phyloP scores from a whole-genome alignment of 495 filamentous ascomycete genomes.

The Emericellopsis terricola region DNA sequence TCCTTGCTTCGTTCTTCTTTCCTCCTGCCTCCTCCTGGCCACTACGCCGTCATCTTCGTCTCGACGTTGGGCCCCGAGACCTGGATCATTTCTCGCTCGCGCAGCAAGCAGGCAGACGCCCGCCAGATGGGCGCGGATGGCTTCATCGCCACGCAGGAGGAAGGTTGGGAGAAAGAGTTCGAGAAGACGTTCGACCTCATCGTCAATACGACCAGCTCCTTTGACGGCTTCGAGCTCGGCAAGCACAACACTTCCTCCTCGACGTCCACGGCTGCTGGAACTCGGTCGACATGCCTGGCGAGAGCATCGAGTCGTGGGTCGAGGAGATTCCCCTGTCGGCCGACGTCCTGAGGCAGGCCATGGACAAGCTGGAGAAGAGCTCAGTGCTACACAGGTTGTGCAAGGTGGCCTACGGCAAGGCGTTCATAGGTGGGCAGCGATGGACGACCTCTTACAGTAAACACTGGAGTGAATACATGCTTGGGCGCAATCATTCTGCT shows the following conservation, averaged over 20 bases:
- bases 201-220: conserved; percentile 35
- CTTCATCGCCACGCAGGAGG: conserved; percentile 48
- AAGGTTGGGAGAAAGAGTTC: conserved; percentile 43
- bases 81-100: conserved; percentile 50
- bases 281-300: conserved; percentile 70
- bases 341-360: conserved; percentile 47
- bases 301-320: conserved; percentile 68
- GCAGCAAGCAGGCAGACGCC: conserved; percentile 53
- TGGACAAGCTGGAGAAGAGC: conserved; percentile 49
- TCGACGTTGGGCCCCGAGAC: conserved; percentile 53
- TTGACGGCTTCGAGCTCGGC: conserved; percentile 36
- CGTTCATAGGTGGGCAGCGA: too few species aligned
- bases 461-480: too few species aligned
- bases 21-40: too few species aligned
- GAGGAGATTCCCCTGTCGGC: conserved; percentile 56
- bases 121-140: conserved; percentile 52
- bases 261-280: conserved; percentile 75
- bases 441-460: too few species aligned
- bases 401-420: conserved; percentile 23
- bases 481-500: too few species aligned
- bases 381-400: conserved; percentile 42
- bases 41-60: conserved; percentile 54
- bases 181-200: conserved; percentile 41
- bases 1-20: too few species aligned
- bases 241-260: conserved; percentile 61